These are phyloP conservation scores for Xerocomus brunneocitrinus DNA, from an alignment of 768 basidiomycete species.

Conservation along the genomic window DNA sequence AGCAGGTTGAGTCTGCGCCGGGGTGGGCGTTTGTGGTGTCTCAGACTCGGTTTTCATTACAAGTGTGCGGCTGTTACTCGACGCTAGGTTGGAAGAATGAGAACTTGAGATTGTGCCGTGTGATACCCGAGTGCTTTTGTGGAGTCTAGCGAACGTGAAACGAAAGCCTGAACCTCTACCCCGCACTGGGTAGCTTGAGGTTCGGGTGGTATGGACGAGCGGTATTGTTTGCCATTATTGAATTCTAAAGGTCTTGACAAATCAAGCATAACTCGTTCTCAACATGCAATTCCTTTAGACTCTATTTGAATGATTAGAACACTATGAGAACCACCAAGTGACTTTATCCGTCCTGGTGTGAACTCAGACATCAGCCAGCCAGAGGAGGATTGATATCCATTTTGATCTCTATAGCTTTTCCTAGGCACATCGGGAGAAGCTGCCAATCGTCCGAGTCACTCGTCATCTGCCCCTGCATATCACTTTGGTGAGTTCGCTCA, in stretches of 20 bases:
- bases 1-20: slow-evolving; percentile 27
- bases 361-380: too few relatives aligned
- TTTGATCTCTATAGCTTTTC: too few relatives aligned
- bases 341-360: too few relatives aligned
- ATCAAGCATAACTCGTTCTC: background rate
- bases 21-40: slow-evolving; percentile 30
- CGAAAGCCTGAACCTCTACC: background rate
- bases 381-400: too few relatives aligned
- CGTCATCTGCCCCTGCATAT: too few relatives aligned
- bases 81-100: background rate
- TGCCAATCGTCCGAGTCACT: too few relatives aligned
- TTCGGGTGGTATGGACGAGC: slow-evolving; percentile 2
- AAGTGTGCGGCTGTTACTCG: background rate
- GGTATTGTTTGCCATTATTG: slow-evolving; percentile 19
- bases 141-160: background rate
- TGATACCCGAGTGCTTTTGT: background rate
- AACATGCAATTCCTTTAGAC: too few relatives aligned
- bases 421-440: too few relatives aligned
- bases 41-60: slow-evolving; percentile 44
- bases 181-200: background rate
- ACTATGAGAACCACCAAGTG: too few relatives aligned
- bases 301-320: too few relatives aligned
- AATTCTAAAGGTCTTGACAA: slow-evolving; percentile 18
- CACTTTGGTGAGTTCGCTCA: too few relatives aligned
- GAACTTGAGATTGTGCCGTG: background rate